Conservation (phyloP, 805 yeast genomes). For the Yarrowia alimentaria region DNA sequence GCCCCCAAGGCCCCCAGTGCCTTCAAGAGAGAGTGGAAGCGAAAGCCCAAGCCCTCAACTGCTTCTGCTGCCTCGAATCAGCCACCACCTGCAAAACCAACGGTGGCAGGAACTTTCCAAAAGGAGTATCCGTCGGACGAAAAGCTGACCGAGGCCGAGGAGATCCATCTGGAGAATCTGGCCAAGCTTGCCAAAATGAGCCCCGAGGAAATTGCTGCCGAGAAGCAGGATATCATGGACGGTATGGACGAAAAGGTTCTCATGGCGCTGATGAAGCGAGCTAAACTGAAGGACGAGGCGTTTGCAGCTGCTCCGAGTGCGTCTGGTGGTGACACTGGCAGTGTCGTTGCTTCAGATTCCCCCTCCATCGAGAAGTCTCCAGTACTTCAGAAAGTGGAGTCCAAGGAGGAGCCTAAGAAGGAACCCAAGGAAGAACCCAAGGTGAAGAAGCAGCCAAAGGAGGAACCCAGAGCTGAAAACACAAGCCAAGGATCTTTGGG, state of each 20-base stretch:
- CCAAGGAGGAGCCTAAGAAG: neutral
- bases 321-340: too few species aligned
- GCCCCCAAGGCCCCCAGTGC: slow-evolving; percentile 27
- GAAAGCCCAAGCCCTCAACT: slow-evolving; percentile 6
- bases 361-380: too few species aligned
- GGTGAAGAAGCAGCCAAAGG: neutral
- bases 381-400: too few species aligned
- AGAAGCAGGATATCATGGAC: slow-evolving; percentile 64
- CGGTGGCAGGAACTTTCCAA: slow-evolving; percentile 18
- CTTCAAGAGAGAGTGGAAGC: slow-evolving; percentile 8
- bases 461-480: neutral
- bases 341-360: too few species aligned
- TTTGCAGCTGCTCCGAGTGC: neutral
- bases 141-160: slow-evolving; percentile 59
- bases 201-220: slow-evolving; percentile 59
- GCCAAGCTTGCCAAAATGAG: slow-evolving; percentile 61
- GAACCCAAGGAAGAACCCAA: neutral
- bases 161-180: slow-evolving; percentile 74
- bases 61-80: neutral
- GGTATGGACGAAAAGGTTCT: slow-evolving; percentile 68
- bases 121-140: slow-evolving; percentile 26
- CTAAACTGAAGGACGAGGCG: slow-evolving; percentile 47
- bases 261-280: slow-evolving; percentile 43
- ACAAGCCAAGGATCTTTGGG: neutral
- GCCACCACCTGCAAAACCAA: slow-evolving; percentile 2